These are phyloP conservation scores for Lepidopterella palustris DNA, from an alignment of 495 filamentous ascomycete species.

Conservation along the genomic window DNA sequence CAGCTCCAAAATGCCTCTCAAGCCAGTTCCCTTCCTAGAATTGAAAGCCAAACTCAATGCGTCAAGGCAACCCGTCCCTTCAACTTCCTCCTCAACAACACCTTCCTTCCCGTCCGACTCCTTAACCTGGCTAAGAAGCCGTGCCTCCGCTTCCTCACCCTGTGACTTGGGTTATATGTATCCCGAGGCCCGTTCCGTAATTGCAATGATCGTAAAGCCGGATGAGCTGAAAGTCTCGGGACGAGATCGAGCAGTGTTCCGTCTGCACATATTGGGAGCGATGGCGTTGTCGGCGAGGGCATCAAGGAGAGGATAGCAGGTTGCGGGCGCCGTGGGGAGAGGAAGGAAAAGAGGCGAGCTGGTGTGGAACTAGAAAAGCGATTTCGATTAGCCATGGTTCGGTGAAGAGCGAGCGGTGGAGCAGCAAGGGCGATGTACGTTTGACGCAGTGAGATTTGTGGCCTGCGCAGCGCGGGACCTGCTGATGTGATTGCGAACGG, in stretches of 20 bases:
- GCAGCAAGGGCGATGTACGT: slow-evolving; percentile 4
- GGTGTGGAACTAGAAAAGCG: slow-evolving; percentile 1
- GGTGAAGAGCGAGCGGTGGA: not conserved
- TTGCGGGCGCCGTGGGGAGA: slow-evolving; percentile 35
- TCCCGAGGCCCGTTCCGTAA: slow-evolving; percentile 50
- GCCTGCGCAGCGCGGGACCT: slow-evolving; percentile 1
- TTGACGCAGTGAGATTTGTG: slow-evolving; percentile 8
- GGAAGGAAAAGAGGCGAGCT: slow-evolving; percentile 34
- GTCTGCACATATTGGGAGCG: slow-evolving; percentile 9
- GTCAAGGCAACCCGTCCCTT: slow-evolving; percentile 60
- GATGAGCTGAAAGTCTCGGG: slow-evolving; percentile 48
- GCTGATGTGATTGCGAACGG: not conserved
- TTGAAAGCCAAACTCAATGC: slow-evolving; percentile 37
- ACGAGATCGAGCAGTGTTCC: slow-evolving; percentile 36
- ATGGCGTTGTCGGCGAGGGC: slow-evolving; percentile 28
- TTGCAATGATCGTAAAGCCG: slow-evolving; percentile 42
- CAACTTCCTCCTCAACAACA: slow-evolving; percentile 49
- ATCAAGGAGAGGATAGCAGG: slow-evolving; percentile 28
- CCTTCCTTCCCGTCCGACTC: slow-evolving; percentile 49
- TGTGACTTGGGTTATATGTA: slow-evolving; percentile 61
- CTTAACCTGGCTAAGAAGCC: slow-evolving; percentile 58
- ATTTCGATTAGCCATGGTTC: not conserved
- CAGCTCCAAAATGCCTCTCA: no score
- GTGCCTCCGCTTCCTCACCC: slow-evolving; percentile 64
- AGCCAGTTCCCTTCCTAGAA: no score